Percentiles rank a stretch among this genome's conserved stretches.
These are phyloP conservation scores for Botryotinia narcissicola DNA, from an alignment of 2,329 filamentous ascomycete species.

Conservation along the genomic window DNA sequence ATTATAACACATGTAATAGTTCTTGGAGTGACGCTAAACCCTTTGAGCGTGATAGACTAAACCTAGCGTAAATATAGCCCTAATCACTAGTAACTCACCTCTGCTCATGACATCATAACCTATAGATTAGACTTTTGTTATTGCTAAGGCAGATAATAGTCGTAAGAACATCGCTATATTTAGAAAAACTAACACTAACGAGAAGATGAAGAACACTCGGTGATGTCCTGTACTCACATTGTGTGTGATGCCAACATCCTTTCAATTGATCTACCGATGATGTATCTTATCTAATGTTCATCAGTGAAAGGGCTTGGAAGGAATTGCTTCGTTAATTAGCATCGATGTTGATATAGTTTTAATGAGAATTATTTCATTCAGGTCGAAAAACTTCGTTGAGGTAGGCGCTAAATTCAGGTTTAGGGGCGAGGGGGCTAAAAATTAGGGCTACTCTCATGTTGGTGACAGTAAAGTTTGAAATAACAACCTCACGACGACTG, in stretches of 20 bases:
- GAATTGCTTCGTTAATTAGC: accelerated
- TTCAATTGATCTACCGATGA: no score
- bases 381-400: neutral
- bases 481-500: neutral
- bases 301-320: neutral
- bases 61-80: neutral
- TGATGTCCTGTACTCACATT: neutral
- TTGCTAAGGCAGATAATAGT: neutral
- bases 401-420: neutral
- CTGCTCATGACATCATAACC: neutral
- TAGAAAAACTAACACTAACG: neutral
- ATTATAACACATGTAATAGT: neutral
- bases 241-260: no score
- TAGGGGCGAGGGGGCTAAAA: neutral
- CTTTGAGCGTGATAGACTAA: neutral
- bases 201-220: neutral
- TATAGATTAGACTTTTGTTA: neutral
- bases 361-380: neutral
- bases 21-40: neutral
- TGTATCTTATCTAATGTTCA: no score
- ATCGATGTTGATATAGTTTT: accelerated
- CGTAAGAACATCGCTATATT: neutral
- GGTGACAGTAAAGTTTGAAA: neutral
- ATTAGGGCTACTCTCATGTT: neutral
- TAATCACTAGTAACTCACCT: neutral